phyloP scores from a whole-genome alignment of 1,139 yeast genomes.

The Candida tropicalis region DNA sequence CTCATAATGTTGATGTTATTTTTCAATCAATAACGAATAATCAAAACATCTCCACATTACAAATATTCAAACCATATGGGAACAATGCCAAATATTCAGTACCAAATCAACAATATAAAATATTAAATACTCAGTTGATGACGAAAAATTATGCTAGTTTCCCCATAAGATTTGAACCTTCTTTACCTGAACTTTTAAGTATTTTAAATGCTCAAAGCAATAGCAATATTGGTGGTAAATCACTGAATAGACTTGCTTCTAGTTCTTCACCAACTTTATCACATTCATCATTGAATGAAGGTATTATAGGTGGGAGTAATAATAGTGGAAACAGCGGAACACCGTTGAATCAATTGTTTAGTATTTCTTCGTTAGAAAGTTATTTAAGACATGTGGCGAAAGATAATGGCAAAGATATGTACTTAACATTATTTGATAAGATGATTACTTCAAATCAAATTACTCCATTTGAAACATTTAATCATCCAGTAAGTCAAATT shows the following conservation, averaged over 20 bases:
- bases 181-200: conserved; percentile 43
- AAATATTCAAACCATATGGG: conserved; percentile 46
- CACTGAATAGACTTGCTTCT: conserved; percentile 1
- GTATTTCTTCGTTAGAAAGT: conserved; percentile 42
- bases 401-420: conserved; percentile 35
- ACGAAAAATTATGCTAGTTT: conserved; percentile 47
- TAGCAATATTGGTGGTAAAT: conserved; percentile 1
- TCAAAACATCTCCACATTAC: conserved; percentile 37
- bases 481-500: conserved; percentile 84
- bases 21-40: conserved; percentile 35
- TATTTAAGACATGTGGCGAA: conserved; percentile 27
- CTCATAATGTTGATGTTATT: conserved; percentile 52
- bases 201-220: conserved; percentile 26
- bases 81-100: conserved; percentile 47
- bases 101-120: conserved; percentile 39
- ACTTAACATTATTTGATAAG: conserved; percentile 60
- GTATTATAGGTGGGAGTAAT: conserved; percentile 1
- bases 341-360: conserved; percentile 35
- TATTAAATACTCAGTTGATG: conserved; percentile 45
- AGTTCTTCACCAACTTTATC: conserved; percentile 11
- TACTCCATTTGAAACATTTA: conserved; percentile 84
- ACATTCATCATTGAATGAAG: conserved; percentile 11
- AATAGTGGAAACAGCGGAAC: neutral
- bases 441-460: conserved; percentile 62
- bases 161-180: conserved; percentile 48